Evolutionary conservation across 495 filamentous ascomycete genomes (phyloP).

Genomic region (Patellaria atrata): DNA sequence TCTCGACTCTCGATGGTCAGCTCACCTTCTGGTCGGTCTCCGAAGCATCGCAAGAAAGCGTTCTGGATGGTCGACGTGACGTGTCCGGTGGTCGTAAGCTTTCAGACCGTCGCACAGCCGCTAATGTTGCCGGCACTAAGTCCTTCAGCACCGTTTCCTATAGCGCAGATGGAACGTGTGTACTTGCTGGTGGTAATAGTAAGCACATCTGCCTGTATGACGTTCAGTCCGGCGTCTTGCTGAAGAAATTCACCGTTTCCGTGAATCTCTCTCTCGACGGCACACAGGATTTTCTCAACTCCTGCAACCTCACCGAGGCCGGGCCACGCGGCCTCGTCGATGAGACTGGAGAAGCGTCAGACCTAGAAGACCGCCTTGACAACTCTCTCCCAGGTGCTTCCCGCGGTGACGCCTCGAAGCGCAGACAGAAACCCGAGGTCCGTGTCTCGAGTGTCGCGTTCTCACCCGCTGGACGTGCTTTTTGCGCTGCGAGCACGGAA

Average conservation of each 20-base stretch:
- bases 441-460: constrained; percentile 78
- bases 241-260: constrained; percentile 89
- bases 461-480: constrained; percentile 72
- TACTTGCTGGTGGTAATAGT: constrained; percentile 84
- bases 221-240: constrained; percentile 69
- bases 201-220: constrained; percentile 97
- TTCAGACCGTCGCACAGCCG: constrained; percentile 75
- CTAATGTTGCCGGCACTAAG: constrained; percentile 79
- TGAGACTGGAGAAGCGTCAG: constrained; percentile 73
- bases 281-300: constrained; percentile 93
- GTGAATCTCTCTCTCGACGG: constrained; percentile 88
- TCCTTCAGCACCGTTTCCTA: constrained; percentile 78
- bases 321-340: constrained; percentile 74
- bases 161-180: constrained; percentile 77
- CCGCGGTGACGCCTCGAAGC: constrained; percentile 64
- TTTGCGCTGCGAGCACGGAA: constrained; percentile 91
- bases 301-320: constrained; percentile 75
- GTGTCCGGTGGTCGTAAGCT: constrained; percentile 83
- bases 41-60: constrained; percentile 67
- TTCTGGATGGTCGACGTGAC: constrained; percentile 77
- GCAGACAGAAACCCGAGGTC: constrained; percentile 66
- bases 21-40: constrained; percentile 88
- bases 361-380: constrained; percentile 74
- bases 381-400: constrained; percentile 74
- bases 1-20: constrained; percentile 86